phyloP scores from a whole-genome alignment of 1,284 basidiomycete species.

The Ustilago loliicola region DNA sequence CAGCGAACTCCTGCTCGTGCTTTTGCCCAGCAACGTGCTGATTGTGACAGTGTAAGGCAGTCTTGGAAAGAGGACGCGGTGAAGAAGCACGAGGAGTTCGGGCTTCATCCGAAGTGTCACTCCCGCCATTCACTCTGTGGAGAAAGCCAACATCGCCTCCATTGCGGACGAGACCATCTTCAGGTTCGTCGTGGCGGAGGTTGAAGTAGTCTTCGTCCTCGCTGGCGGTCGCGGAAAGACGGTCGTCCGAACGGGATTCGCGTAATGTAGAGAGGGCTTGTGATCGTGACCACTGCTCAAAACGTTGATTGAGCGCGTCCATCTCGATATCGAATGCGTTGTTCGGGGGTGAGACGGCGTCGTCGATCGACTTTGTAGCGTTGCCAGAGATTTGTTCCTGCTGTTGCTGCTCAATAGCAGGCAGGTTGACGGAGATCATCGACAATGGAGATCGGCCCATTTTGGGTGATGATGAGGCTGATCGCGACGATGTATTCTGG shows the following conservation, averaged over 20 bases:
- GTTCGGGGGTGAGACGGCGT: slow-evolving; percentile 5
- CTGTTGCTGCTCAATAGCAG: slow-evolving; percentile 30
- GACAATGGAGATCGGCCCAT: slow-evolving; percentile 34
- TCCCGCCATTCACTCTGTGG: slow-evolving; percentile 18
- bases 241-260: not conserved
- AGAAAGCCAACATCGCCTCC: not conserved
- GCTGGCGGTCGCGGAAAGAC: not conserved
- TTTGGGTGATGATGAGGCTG: slow-evolving; percentile 40
- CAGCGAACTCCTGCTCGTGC: not conserved
- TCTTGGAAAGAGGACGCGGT: slow-evolving; percentile 28
- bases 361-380: not conserved
- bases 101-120: slow-evolving; percentile 51
- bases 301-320: slow-evolving; percentile 45
- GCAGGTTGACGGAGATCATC: slow-evolving; percentile 45
- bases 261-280: slow-evolving; percentile 7
- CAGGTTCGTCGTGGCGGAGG: slow-evolving; percentile 29
- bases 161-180: not conserved
- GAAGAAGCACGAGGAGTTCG: slow-evolving; percentile 46
- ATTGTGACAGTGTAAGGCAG: slow-evolving; percentile 14
- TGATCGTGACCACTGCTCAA: slow-evolving; percentile 39
- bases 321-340: slow-evolving; percentile 45
- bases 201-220: slow-evolving; percentile 48
- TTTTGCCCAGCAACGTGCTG: slow-evolving; percentile 5
- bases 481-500: slow-evolving; percentile 21
- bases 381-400: slow-evolving; percentile 20